Evolutionary conservation across 805 yeast genomes (phyloP).

Genomic region (Grigorovia humatica): DNA sequence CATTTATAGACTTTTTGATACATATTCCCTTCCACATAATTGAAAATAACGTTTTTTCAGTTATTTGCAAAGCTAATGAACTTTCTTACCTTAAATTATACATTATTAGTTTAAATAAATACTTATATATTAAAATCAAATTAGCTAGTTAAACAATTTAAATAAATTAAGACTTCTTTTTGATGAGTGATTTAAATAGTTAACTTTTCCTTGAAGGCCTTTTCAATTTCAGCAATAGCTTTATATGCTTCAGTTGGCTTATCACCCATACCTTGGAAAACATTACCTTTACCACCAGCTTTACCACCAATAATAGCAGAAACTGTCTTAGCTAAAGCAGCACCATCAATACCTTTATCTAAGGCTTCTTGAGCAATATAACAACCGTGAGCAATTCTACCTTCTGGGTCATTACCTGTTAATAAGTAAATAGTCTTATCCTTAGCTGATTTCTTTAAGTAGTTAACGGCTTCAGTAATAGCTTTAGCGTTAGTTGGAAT

Average conservation of each 20-base stretch:
- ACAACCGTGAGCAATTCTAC: slow-evolving; percentile 92
- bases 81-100: not conserved
- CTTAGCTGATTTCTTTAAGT: slow-evolving; percentile 65
- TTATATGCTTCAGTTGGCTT: slow-evolving; percentile 55
- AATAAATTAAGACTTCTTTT: not conserved
- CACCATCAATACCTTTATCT: slow-evolving; percentile 61
- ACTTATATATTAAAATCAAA: not conserved
- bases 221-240: slow-evolving; percentile 65
- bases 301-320: slow-evolving; percentile 80
- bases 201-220: slow-evolving; percentile 51
- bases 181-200: slow-evolving; percentile 7
- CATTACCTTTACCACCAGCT: slow-evolving; percentile 97
- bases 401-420: slow-evolving; percentile 52
- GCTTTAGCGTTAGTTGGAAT: slow-evolving; percentile 86
- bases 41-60: no score
- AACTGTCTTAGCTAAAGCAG: slow-evolving; percentile 64
- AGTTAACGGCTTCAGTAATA: slow-evolving; percentile 82
- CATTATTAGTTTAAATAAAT: not conserved
- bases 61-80: no score
- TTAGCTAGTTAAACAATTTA: not conserved
- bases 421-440: slow-evolving; percentile 70
- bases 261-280: slow-evolving; percentile 95
- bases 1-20: not conserved
- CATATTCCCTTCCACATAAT: not conserved
- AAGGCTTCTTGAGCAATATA: slow-evolving; percentile 67